Evolutionary conservation across 495 filamentous ascomycete species (phyloP).

Genomic region (Friedmanniomyces simplex): DNA sequence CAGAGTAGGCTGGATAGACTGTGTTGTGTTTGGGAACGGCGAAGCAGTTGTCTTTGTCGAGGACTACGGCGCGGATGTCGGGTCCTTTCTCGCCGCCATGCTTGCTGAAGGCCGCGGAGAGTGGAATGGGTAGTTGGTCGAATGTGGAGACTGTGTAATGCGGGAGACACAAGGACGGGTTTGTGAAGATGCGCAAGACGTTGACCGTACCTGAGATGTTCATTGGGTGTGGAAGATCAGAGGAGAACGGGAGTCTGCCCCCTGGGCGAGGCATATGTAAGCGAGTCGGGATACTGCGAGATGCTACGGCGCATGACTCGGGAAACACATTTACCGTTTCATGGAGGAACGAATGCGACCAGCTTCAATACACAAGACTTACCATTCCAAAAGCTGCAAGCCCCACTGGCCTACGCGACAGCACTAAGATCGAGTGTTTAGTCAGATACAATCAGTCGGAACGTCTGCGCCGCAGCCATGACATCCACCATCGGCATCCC

Average conservation of each 20-base stretch:
- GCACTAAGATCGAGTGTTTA: background rate
- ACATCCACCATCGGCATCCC: constrained; percentile 98
- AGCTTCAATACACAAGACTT: too few relatives aligned
- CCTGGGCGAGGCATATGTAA: too few relatives aligned
- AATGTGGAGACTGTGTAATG: constrained; percentile 81
- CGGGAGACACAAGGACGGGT: constrained; percentile 73
- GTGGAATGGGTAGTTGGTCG: constrained; percentile 58
- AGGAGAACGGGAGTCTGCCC: background rate
- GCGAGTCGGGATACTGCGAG: too few relatives aligned
- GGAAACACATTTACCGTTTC: too few relatives aligned
- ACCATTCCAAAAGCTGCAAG: too few relatives aligned
- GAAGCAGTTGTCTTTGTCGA: constrained; percentile 97
- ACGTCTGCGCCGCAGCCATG: constrained; percentile 35
- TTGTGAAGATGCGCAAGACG: constrained; percentile 57
- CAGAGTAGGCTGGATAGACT: constrained; percentile 49
- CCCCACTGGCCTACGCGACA: too few relatives aligned
- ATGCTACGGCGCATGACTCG: too few relatives aligned
- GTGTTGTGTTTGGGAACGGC: constrained; percentile 54
- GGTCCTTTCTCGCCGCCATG: constrained; percentile 34
- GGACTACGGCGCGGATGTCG: constrained; percentile 73
- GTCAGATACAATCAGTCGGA: background rate
- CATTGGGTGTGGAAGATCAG: constrained; percentile 20
- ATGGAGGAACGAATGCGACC: too few relatives aligned
- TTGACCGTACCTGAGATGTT: constrained; percentile 67
- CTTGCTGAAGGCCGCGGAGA: constrained; percentile 45